Percentiles rank a stretch among this genome's conserved stretches.
Evolutionary conservation across 2,329 filamentous ascomycete species (phyloP).

Genomic region (Colletotrichum orchidophilum): DNA sequence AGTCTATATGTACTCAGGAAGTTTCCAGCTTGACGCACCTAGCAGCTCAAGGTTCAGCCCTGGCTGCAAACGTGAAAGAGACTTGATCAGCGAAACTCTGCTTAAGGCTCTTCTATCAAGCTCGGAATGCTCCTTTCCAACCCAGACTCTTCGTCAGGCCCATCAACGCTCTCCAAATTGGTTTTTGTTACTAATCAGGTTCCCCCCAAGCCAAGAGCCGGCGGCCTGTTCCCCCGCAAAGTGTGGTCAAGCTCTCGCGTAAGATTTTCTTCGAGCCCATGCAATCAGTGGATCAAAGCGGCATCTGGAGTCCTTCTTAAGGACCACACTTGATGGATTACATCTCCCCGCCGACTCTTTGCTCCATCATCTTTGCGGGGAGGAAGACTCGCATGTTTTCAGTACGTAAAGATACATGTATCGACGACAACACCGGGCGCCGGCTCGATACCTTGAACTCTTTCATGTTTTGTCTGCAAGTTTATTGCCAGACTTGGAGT

Average conservation of each 20-base stretch:
- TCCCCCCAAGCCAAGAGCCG: not conserved
- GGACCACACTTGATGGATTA: not conserved
- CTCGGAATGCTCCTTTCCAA: not conserved
- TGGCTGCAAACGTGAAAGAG: too few species aligned
- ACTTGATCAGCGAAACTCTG: not conserved
- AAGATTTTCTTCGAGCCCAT: slow-evolving; percentile 23
- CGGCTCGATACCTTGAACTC: not conserved
- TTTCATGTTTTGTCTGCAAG: not conserved
- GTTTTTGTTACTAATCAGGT: not conserved
- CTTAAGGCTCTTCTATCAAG: not conserved
- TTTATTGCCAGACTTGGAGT: not conserved
- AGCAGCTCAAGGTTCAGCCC: too few species aligned
- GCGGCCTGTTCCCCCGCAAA: slow-evolving; percentile 12
- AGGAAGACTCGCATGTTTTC: not conserved
- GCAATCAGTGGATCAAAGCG: slow-evolving; percentile 14
- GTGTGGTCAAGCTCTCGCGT: slow-evolving; percentile 15
- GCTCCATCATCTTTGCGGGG: slow-evolving; percentile 7
- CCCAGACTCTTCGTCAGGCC: not conserved
- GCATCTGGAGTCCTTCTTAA: not conserved
- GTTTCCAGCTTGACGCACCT: too few species aligned
- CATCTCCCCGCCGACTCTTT: not conserved
- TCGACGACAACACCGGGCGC: not conserved
- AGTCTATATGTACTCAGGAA: too few species aligned
- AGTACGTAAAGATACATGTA: slow-evolving; percentile 9
- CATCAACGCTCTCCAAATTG: not conserved